Conservation (phyloP, 306 rosid species). For the Sindora glabra region DNA sequence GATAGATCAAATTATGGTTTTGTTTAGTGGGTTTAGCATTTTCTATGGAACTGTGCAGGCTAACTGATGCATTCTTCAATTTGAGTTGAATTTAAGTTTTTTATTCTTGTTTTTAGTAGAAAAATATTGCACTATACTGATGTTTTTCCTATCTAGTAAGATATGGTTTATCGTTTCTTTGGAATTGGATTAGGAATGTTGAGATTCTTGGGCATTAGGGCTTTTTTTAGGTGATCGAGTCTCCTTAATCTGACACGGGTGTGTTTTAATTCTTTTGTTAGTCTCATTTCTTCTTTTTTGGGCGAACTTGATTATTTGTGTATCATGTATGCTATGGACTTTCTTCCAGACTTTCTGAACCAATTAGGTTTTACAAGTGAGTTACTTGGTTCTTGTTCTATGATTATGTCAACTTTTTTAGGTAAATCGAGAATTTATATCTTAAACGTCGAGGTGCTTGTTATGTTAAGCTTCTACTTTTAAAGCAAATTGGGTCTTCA, state of each 20-base stretch:
- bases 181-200: conserved; percentile 20
- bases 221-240: conserved; percentile 22
- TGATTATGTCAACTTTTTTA: background rate
- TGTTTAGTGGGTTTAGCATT: background rate
- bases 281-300: conserved; percentile 16
- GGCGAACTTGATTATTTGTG: background rate
- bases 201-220: conserved; percentile 34
- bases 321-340: background rate
- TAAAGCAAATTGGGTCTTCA: background rate
- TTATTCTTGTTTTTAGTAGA: background rate
- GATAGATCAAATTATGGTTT: background rate
- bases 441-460: background rate
- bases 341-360: background rate
- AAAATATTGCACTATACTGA: background rate
- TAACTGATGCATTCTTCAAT: background rate
- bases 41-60: conserved; percentile 1
- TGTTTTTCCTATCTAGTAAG: conserved; percentile 11
- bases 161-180: conserved; percentile 6
- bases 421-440: background rate
- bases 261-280: background rate
- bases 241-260: conserved; percentile 2
- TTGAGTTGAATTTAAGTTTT: background rate
- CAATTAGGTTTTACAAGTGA: background rate
- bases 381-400: conserved; percentile 14
- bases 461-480: background rate